Conservation (phyloP, 805 yeast species). For the Pichia insulana region DNA sequence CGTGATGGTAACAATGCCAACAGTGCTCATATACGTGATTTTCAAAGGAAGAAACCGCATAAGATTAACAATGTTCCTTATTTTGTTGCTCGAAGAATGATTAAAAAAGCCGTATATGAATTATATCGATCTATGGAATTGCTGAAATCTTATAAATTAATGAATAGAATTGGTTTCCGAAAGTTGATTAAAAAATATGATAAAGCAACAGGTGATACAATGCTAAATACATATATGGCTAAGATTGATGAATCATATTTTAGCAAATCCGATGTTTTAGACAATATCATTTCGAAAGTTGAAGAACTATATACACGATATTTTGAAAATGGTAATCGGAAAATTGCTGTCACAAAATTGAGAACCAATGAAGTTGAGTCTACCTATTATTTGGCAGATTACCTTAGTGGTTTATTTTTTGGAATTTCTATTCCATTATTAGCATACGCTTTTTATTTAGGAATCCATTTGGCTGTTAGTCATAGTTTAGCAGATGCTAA, state of each 20-base stretch:
- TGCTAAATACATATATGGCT: conserved; percentile 43
- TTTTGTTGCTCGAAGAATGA: conserved; percentile 53
- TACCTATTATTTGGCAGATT: conserved; percentile 39
- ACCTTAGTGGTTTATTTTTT: conserved; percentile 54
- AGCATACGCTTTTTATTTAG: conserved; percentile 43
- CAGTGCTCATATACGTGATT: conserved; percentile 39
- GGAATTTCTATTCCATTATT: conserved; percentile 70
- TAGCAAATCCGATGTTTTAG: conserved; percentile 56
- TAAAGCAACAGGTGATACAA: conserved; percentile 46
- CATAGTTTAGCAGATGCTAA: conserved; percentile 45
- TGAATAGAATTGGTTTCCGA: conserved; percentile 83
- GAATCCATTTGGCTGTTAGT: conserved; percentile 28
- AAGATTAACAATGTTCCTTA: conserved; percentile 38
- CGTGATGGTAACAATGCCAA: conserved; percentile 17
- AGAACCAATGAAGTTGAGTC: conserved; percentile 35
- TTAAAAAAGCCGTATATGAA: conserved; percentile 62
- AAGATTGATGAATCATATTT: conserved; percentile 52
- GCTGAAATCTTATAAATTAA: conserved; percentile 56
- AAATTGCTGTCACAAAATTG: conserved; percentile 63
- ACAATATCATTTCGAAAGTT: conserved; percentile 48
- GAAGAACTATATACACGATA: conserved; percentile 60
- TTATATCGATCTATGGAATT: conserved; percentile 67
- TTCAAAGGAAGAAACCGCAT: conserved; percentile 25
- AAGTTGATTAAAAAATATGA: conserved; percentile 88
- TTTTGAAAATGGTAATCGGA: conserved; percentile 65